Base-by-base conservation (phyloP, 768 basidiomycete species). In the Rhizopogon vesiculosus region DNA sequence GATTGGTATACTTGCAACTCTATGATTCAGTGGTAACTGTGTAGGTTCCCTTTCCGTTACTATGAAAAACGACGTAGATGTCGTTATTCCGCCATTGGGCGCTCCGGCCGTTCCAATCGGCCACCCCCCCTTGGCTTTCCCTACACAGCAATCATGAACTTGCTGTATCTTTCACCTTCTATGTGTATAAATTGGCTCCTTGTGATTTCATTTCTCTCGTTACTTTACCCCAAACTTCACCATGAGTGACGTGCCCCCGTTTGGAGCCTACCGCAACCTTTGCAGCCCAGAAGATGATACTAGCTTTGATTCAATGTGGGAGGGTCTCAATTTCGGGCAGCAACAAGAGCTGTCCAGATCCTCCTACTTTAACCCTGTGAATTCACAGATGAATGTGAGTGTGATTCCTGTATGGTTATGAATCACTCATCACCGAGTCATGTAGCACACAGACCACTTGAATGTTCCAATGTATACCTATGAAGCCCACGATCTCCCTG, bases 61-160 rank as follows among this genome's bases (percentile, higher is more conserved):
- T 15, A 48, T 18, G 7, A 9, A 2, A 19, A 13, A 19, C 18
- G 3, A 49, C 2, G 5, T 7, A 25, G 3, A 38, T 49, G 0
- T 49, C 48, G 48, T 49, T 22, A 49, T 49, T 16, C 19, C 48
- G 48, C 35, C 5, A 16, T 22, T 35, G 33, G 19, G 19, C 33
- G 33, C 35, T 25, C 19, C 35, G 35, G 48, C 48, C 19, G 33
- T 33, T 22, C n/a, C 8, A 49, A 49, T 22, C 33, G 7, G 46
- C 46, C 46, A 49, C 46, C 46, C 33, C n/a, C 46, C 46, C 46
- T 49, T 49, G 46, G 46, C 46, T 49, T 41, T 4, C 35, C 40
- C 46, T 35, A 15, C 46, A 49, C 46, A 49, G 46, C 46, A 49
- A 49, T 19, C 13, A 35, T n/a, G n/a, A 5, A 33, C 45, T 46